Percentiles rank a stretch among this genome's conserved stretches.
Evolutionary conservation across 441 rosid species (phyloP).

Genomic region (Erodium trifolium): DNA sequence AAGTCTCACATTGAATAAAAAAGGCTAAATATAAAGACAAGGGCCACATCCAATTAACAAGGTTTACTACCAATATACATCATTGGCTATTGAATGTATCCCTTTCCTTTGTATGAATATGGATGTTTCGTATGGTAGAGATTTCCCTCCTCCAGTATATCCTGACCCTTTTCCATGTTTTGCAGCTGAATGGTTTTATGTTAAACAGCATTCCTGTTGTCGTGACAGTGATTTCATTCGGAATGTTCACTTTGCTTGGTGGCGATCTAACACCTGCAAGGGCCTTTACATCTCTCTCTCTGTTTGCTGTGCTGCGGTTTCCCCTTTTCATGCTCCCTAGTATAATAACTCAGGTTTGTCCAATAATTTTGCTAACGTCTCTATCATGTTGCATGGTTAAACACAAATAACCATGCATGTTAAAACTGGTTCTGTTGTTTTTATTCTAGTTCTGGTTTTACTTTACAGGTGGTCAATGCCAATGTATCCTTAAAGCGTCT

Average conservation of each 20-base stretch:
- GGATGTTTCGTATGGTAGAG: neutral
- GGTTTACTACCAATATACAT: neutral
- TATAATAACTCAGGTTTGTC: conserved; percentile 79
- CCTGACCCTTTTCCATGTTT: conserved; percentile 26
- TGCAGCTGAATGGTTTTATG: conserved; percentile 75
- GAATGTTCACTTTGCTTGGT: conserved; percentile 91
- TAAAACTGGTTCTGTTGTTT: conserved; percentile 12
- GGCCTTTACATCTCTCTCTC: conserved; percentile 95
- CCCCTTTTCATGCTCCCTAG: conserved; percentile 96
- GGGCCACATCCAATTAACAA: no score
- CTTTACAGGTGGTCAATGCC: conserved; percentile 75
- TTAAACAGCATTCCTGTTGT: conserved; percentile 85
- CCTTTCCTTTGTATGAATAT: neutral
- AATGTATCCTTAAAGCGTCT: conserved; percentile 86
- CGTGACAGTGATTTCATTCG: conserved; percentile 91
- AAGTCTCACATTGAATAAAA: no score
- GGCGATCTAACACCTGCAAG: conserved; percentile 98
- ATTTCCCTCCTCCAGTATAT: neutral
- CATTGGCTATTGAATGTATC: neutral
- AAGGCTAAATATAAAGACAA: no score
- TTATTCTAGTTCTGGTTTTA: conserved; percentile 17
- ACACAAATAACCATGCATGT: neutral
- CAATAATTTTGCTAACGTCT: conserved; percentile 17
- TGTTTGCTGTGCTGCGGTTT: conserved; percentile 93
- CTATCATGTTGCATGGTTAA: neutral